phyloP scores from a whole-genome alignment of 441 rosid species.

The Eruca vesicaria region DNA sequence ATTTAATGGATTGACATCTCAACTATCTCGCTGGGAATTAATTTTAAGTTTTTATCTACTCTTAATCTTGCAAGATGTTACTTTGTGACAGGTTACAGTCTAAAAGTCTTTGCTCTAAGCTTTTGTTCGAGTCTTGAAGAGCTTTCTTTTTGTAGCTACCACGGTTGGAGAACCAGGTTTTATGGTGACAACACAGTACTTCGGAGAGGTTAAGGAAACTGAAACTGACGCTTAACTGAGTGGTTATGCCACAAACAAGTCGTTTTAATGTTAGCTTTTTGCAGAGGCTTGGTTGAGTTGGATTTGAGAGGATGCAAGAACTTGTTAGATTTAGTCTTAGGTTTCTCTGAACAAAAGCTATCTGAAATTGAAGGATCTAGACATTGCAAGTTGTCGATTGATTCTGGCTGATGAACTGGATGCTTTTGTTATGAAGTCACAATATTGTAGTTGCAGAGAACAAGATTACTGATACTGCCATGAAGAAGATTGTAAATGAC shows the following conservation, averaged over 20 bases:
- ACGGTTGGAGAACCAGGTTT: slow-evolving; percentile 66
- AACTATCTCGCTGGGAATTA: slow-evolving; percentile 49
- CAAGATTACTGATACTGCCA: no score
- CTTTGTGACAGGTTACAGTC: slow-evolving; percentile 70
- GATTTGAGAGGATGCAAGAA: no score
- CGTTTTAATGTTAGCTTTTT: slow-evolving; percentile 63
- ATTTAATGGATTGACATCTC: slow-evolving; percentile 70
- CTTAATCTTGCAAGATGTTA: slow-evolving; percentile 72
- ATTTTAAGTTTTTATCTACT: slow-evolving; percentile 41
- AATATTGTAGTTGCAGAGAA: no score
- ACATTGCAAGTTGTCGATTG: no score
- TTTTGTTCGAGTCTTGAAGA: slow-evolving; percentile 52
- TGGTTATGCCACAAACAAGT: slow-evolving; percentile 62
- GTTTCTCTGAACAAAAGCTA: slow-evolving; percentile 48
- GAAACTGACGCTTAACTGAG: slow-evolving; percentile 57
- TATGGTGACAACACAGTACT: slow-evolving; percentile 70
- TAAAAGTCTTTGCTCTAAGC: slow-evolving; percentile 52
- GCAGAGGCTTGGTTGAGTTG: slow-evolving; percentile 49
- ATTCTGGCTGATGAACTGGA: slow-evolving; percentile 56
- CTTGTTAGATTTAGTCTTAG: slow-evolving; percentile 59
- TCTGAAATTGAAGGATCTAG: slow-evolving; percentile 42
- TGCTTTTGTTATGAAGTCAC: slow-evolving; percentile 43
- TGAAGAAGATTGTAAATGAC: no score
- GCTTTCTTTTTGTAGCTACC: slow-evolving; percentile 61
- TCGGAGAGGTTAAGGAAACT: slow-evolving; percentile 52